Evolutionary conservation across 441 rosid species (phyloP), one percentile per base, ranked within the genome.

Genomic region (Mallotus japonicus): DNA sequence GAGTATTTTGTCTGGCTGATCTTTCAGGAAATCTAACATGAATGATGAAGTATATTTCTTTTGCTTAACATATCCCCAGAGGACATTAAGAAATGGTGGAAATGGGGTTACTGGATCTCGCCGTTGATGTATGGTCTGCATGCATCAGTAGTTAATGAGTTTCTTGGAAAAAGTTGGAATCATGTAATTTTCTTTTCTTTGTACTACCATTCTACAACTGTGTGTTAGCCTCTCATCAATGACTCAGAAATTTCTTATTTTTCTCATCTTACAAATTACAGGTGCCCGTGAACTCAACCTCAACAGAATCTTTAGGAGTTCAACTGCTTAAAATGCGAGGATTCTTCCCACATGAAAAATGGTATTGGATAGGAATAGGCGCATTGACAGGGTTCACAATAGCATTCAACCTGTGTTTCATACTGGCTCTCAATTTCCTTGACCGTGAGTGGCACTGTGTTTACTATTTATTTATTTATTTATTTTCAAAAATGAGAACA

Each of bases 61-160:
- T 53, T 28, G 6, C 73, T 24, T 24, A 24, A 24, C 28, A 10
- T 13, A 3, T 37, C 40, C 40, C 0, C 83, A 87, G 92, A 87
- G 10, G 76, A 82, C 65, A 79, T 87, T 10, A 87, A 86, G 83
- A 82, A 84, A 69, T 92, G 97, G 96, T 89, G 90, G 96, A 77
- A 78, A 69, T 92, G 94, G 97, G 96, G 85, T 74, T 92, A 80
- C 75, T 92, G 92, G 93, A 37, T 72, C 63, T 92, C 97, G 2
- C 97, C 93, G 14, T 47, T 92, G 65, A 92, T 90, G 96, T 92
- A 92, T 37, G 93, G 81, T 40, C 97, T 90, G 75, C 86, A 86
- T 53, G 97, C 94, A 0, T 75, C 90, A 2, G 73, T 85, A 10
- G 88, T 85, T 60, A 92, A 92, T 34, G 97, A 89, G 76, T 92